These are phyloP conservation scores for Apiotrichum akiyoshidainum DNA, from an alignment of 1,284 basidiomycete species.

Conservation along the genomic window DNA sequence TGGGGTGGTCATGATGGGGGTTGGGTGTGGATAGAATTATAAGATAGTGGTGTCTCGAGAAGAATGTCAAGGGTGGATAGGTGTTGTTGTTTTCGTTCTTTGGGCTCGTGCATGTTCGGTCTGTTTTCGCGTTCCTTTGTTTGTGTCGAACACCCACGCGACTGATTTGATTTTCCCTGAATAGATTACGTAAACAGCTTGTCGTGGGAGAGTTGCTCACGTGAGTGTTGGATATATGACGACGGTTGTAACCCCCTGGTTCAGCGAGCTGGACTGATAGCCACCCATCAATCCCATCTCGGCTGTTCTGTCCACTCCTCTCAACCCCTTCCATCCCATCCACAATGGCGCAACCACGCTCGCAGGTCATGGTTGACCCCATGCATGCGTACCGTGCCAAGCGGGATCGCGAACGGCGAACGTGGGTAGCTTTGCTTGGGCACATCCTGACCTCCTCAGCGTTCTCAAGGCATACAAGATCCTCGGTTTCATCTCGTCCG, in stretches of 20 bases:
- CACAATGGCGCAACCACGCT: constrained; percentile 5
- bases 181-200: background rate
- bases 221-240: background rate
- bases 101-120: background rate
- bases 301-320: too few relatives aligned
- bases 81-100: background rate
- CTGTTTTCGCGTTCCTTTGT: constrained; percentile 7
- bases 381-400: constrained; percentile 82
- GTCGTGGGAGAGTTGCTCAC: constrained; percentile 17
- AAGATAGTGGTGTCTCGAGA: background rate
- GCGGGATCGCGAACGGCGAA: constrained; percentile 63
- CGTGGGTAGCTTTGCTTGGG: constrained; percentile 27
- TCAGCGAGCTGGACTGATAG: too few relatives aligned
- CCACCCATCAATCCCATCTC: too few relatives aligned
- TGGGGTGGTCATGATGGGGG: constrained; percentile 21
- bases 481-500: constrained; percentile 91
- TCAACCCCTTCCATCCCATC: background rate
- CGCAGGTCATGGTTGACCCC: constrained; percentile 37
- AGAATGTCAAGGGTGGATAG: background rate
- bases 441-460: constrained; percentile 37
- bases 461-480: constrained; percentile 83
- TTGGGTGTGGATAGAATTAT: background rate
- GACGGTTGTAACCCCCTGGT: background rate
- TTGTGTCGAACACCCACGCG: constrained; percentile 12
- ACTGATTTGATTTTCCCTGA: constrained; percentile 6